phyloP scores from a whole-genome alignment of 139 green algal genomes.

The Chlorella vulgaris region DNA sequence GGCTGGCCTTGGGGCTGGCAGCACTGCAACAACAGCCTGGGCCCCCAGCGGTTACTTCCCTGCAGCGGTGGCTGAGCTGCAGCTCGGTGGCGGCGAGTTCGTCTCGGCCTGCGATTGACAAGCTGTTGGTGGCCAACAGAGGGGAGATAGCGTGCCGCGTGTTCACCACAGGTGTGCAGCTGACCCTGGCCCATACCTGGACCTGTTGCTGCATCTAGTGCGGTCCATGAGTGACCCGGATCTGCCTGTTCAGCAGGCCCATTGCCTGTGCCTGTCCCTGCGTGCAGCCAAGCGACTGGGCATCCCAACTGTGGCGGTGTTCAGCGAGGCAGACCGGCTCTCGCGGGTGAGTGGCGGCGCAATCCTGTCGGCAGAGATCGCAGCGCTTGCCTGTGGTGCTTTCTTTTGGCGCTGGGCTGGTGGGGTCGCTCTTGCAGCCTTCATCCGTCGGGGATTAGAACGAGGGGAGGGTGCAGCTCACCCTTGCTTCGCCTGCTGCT shows the following conservation, averaged over 20 bases:
- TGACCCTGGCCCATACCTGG: no score
- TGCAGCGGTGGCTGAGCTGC: neutral
- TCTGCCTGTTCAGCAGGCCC: no score
- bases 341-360: neutral
- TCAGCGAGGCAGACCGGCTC: constrained; percentile 71
- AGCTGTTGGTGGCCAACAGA: constrained; percentile 87
- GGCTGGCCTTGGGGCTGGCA: neutral
- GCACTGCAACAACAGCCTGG: neutral
- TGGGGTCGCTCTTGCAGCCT: neutral
- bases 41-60: neutral
- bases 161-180: constrained; percentile 64
- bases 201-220: no score
- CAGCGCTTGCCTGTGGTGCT: no score
- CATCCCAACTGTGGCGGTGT: constrained; percentile 88
- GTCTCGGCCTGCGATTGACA: constrained; percentile 39
- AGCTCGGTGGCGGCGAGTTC: neutral
- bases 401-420: neutral
- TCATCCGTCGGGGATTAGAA: neutral
- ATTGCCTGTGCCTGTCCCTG: no score
- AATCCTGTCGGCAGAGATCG: neutral
- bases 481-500: neutral
- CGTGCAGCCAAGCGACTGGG: constrained; percentile 37
- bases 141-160: constrained; percentile 93
- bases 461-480: neutral
- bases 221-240: no score